These are phyloP conservation scores for Sordariomycetes sp. DNA, from an alignment of 2,329 filamentous ascomycete species.

Conservation along the genomic window DNA sequence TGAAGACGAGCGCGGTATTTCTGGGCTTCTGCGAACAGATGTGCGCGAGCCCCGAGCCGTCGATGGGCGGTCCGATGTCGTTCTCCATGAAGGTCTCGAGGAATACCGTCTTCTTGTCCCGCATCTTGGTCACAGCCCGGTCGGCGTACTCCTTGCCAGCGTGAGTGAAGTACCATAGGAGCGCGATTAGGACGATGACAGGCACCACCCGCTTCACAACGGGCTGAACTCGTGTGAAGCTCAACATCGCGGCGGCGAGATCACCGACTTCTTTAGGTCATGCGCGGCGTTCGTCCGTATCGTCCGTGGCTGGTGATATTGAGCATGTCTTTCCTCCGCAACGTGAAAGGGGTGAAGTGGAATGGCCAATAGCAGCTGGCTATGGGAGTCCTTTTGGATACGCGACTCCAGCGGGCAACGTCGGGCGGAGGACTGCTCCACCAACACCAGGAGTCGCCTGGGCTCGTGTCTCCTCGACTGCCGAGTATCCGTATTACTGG, in stretches of 20 bases:
- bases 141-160: slow-evolving; percentile 11
- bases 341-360: background rate
- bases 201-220: background rate
- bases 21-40: slow-evolving; percentile 26
- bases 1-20: slow-evolving; percentile 28
- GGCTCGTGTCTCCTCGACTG: too few relatives aligned
- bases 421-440: too few relatives aligned
- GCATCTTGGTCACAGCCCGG: slow-evolving; percentile 16
- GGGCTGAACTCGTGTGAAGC: background rate
- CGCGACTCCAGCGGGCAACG: too few relatives aligned
- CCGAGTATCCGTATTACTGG: too few relatives aligned
- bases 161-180: slow-evolving; percentile 14
- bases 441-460: too few relatives aligned
- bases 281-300: background rate
- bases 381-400: too few relatives aligned
- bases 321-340: background rate
- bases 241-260: background rate
- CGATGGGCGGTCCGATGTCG: slow-evolving; percentile 19
- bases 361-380: background rate
- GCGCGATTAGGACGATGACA: slow-evolving; percentile 11
- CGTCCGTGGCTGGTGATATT: background rate
- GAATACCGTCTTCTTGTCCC: slow-evolving; percentile 20
- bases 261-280: background rate
- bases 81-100: slow-evolving; percentile 19
- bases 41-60: slow-evolving; percentile 17